Conservation (phyloP, 2,329 filamentous ascomycete species). For the Plectosphaerella sp. region DNA sequence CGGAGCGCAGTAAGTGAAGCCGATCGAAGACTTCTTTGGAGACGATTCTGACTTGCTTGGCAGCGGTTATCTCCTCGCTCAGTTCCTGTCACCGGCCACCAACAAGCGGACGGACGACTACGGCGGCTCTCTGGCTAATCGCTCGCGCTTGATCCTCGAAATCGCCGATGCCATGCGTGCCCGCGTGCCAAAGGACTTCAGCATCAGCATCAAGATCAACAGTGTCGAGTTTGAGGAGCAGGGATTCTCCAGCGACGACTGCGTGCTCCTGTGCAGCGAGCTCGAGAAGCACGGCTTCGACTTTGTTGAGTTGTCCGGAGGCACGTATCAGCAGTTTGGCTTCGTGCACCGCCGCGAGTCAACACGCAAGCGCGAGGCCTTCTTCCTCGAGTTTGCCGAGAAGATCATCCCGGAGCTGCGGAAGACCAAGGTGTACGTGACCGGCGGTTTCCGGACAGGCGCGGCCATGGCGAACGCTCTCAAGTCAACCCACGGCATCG, state of each 20-base stretch:
- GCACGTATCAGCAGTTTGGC: constrained; percentile 52
- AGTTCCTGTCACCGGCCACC: constrained; percentile 35
- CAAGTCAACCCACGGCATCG: constrained; percentile 53
- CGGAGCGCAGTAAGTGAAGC: constrained; percentile 31
- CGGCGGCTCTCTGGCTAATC: constrained; percentile 41
- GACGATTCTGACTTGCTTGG: not conserved
- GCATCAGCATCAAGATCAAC: constrained; percentile 56
- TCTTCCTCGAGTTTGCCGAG: constrained; percentile 58
- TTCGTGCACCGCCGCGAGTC: constrained; percentile 48
- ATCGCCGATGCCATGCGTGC: constrained; percentile 33
- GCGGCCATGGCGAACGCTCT: constrained; percentile 56
- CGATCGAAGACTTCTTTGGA: not conserved
- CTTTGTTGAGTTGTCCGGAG: constrained; percentile 57
- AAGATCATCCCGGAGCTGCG: constrained; percentile 35
- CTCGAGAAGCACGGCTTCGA: constrained; percentile 46
- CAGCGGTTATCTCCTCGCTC: constrained; percentile 38
- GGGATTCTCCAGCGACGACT: constrained; percentile 47
- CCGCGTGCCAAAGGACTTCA: constrained; percentile 27
- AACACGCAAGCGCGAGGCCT: constrained; percentile 51
- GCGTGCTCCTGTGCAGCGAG: constrained; percentile 37
- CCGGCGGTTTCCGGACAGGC: constrained; percentile 51
- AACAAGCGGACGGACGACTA: constrained; percentile 42
- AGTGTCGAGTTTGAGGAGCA: constrained; percentile 50
- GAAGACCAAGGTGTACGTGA: constrained; percentile 54
- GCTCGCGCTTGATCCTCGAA: constrained; percentile 40